Evolutionary conservation across 208 protist species (phyloP), one percentile per base, ranked within the genome.

Genomic region (Leishmania aethiopica): DNA sequence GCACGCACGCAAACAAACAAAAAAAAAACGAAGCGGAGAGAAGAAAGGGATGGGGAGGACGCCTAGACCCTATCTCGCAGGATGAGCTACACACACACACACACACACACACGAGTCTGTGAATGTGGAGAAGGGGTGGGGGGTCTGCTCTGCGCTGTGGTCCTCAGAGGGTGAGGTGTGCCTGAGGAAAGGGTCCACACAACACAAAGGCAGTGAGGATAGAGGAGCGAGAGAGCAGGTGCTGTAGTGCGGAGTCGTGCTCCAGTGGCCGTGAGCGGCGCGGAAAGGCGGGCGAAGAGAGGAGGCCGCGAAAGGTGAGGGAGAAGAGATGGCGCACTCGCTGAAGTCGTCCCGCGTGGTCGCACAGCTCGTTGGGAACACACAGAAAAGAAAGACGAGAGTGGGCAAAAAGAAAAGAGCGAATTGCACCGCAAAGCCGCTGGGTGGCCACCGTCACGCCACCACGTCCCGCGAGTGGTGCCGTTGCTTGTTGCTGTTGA

Each of bases 391-490:
- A 22, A 62, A 40, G 40, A 45, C n/a, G 17, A 60, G 35, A 76
- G n/a, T 42, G 45, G 32, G 28, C 75, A 77, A 79, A 74, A 79
- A 78, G 59, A 40, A 80, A 77, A 47, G n/a, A 75, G 77, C 35
- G 75, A 84, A 19, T 42, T 25, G 45, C 3, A 51, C 53, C 40
- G 15, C n/a, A 35, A 35, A 15, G 45, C 51, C 17, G 49, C 45
- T 53, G 28, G 28, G 37, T 53, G 45, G 74, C 19, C 19, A 60
- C 49, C 69, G 22, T n/a, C 45, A 6, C 69, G 5, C 13, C 45
- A 47, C 42, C 69, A 35, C 49, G 11, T 28, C 51, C 22, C 42
- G 72, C 59, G 51, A 17, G 28, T 42, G 51, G 28, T 59, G 67
- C 7, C 40, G 69, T 37, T 32, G 69, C 42, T 22, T 74, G 69